These are phyloP conservation scores for Exophiala bonariae DNA, from an alignment of 2,329 filamentous ascomycete genomes.

Conservation along the genomic window DNA sequence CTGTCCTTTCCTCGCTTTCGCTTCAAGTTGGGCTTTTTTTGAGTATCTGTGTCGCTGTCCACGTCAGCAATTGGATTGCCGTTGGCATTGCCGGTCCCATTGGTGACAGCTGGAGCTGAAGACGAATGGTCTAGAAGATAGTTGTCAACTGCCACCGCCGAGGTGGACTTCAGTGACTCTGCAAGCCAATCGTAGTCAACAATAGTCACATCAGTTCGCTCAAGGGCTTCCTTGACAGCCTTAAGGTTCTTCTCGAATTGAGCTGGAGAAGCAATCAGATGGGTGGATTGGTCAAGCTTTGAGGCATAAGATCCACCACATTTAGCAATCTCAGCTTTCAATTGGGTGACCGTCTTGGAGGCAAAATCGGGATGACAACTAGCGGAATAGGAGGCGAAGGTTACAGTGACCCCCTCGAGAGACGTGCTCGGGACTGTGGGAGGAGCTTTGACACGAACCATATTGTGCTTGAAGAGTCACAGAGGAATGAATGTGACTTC, in stretches of 20 bases:
- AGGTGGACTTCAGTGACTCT: slow-evolving; percentile 11
- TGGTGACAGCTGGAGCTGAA: neutral
- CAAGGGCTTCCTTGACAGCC: slow-evolving; percentile 9
- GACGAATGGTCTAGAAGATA: slow-evolving; percentile 7
- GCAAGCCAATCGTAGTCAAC: slow-evolving; percentile 21
- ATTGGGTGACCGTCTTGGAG: slow-evolving; percentile 10
- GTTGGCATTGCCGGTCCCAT: neutral
- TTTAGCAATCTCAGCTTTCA: slow-evolving; percentile 35
- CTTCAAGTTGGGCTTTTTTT: slow-evolving; percentile 12
- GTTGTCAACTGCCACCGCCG: slow-evolving; percentile 2
- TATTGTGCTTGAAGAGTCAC: slow-evolving; percentile 2
- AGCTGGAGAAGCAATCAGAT: slow-evolving; percentile 38
- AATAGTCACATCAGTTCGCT: neutral
- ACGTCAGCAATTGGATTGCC: neutral
- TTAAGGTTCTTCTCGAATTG: slow-evolving; percentile 36
- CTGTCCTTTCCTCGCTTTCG: slow-evolving; percentile 15
- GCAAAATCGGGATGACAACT: slow-evolving; percentile 6
- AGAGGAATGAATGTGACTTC: too few relatives aligned
- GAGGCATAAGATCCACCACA: slow-evolving; percentile 36
- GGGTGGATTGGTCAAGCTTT: slow-evolving; percentile 37
- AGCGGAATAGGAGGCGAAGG: slow-evolving; percentile 15
- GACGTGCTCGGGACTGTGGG: slow-evolving; percentile 2
- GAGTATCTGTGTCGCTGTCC: neutral
- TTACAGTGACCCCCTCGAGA: slow-evolving; percentile 10
- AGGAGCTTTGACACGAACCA: slow-evolving; percentile 13